Base-by-base conservation (phyloP, 805 yeast genomes). In the Candida nitratophila region DNA sequence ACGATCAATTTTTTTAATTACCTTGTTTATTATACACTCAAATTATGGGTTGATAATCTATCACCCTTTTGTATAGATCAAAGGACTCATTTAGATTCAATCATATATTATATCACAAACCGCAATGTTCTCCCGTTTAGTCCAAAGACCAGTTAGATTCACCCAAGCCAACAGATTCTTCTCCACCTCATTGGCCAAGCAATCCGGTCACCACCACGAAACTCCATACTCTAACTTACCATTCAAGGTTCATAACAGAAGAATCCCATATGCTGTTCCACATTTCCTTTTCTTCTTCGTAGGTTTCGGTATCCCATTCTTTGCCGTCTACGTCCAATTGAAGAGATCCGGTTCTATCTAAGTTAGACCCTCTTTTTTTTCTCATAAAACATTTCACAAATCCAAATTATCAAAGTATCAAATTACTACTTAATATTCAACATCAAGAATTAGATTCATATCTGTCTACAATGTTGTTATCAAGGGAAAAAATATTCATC, bases 171-270 rank as follows among this genome's bases (percentile, higher is more conserved):
- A 59, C 54, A 70, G 84, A 66, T 59, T 69, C 34, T 81, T 81
- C 64, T 68, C 82, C 51, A 68, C 88, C 54, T 68, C 83, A 40
- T 60, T 83, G 46, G 63, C 71, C 55, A 65, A 44, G 46, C 44
- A 53, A 33, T 50, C 61, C 43, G 70, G 68, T 41, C 73, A 57
- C 51, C 85, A 78, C 69, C 81, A 76, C 62, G 79, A 80, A 57
- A 97, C 97, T 61, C 81, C 83, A 40, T 93, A 93, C 82, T 73
- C 84, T 60, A 91, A 93, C 79, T 63, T 91, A 51, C 99, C 99
- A 53, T 93, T 91, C 81, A 80, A 80, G 76, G 95, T 91, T 51
- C 89, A 88, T 77, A 75, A 82, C 79, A 89, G 96, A 77, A 85
- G 81, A 73, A 76, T 91, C 53, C 98, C 97, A 54, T 89, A 77